phyloP scores from a whole-genome alignment of 441 rosid species.

The Daphne laureola region DNA sequence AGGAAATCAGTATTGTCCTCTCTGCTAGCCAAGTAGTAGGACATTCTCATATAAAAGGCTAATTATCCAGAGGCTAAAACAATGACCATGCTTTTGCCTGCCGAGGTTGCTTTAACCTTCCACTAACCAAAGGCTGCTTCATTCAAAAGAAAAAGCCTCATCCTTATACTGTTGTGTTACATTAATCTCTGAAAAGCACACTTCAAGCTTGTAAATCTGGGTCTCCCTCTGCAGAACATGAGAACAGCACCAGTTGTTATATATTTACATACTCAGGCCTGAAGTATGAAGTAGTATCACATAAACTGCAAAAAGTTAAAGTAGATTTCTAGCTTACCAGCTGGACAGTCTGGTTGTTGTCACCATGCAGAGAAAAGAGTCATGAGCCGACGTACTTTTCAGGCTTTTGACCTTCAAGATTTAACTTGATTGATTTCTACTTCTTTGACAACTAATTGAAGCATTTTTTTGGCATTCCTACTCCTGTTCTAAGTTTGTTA shows the following conservation, averaged over 20 bases:
- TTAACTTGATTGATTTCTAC: too few relatives aligned
- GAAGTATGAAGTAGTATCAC: too few relatives aligned
- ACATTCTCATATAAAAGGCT: conserved; percentile 2
- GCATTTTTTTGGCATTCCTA: too few relatives aligned
- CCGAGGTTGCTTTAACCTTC: conserved; percentile 26
- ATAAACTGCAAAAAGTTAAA: conserved; percentile 19
- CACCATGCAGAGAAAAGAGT: conserved; percentile 25
- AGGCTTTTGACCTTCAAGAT: conserved; percentile 26
- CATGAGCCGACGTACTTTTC: conserved; percentile 18
- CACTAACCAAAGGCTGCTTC: conserved; percentile 17
- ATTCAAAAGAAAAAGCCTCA: not conserved
- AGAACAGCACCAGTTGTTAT: too few relatives aligned
- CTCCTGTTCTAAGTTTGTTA: too few relatives aligned
- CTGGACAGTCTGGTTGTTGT: conserved; percentile 21
- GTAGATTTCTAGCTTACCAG: conserved; percentile 11
- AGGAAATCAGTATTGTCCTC: conserved; percentile 1
- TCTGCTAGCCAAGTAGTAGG: conserved; percentile 6
- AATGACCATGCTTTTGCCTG: conserved; percentile 24
- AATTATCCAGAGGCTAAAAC: conserved; percentile 17
- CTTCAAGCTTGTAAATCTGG: not conserved
- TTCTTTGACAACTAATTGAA: too few relatives aligned
- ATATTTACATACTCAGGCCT: too few relatives aligned
- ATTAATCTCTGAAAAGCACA: not conserved
- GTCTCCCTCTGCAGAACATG: too few relatives aligned
- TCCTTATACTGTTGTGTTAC: not conserved